Percentiles rank a stretch among this genome's conserved stretches.
Conservation (phyloP, 352 stramenopile species). For the Phytophthora pini region DNA sequence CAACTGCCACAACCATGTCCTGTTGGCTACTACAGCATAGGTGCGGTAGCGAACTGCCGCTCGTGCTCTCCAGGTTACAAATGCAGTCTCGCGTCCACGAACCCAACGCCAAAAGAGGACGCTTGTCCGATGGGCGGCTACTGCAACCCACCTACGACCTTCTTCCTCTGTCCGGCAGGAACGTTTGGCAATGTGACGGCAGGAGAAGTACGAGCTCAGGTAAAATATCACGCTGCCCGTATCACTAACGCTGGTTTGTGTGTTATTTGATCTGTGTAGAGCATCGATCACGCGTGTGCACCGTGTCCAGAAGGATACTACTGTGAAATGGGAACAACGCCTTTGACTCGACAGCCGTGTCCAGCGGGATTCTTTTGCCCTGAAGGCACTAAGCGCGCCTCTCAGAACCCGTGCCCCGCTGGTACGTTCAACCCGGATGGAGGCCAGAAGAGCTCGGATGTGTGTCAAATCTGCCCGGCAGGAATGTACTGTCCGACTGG, state of each 20-base stretch:
- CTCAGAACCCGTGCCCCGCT: slow-evolving; percentile 84
- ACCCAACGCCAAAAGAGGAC: slow-evolving; percentile 77
- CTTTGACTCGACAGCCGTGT: slow-evolving; percentile 67
- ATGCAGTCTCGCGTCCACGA: slow-evolving; percentile 79
- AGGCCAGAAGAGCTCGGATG: slow-evolving; percentile 50
- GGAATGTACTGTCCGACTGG: slow-evolving; percentile 76
- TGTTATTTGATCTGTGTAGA: slow-evolving; percentile 42
- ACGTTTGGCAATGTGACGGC: slow-evolving; percentile 88
- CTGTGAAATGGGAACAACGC: slow-evolving; percentile 82
- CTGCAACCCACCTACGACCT: slow-evolving; percentile 86
- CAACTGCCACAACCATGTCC: slow-evolving; percentile 83
- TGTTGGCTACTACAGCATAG: slow-evolving; percentile 89
- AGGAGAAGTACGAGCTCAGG: slow-evolving; percentile 55
- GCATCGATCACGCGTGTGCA: slow-evolving; percentile 78
- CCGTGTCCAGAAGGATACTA: slow-evolving; percentile 78
- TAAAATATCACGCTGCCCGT: background rate
- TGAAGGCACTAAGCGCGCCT: slow-evolving; percentile 62
- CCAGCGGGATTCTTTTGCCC: slow-evolving; percentile 77
- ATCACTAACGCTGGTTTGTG: slow-evolving; percentile 4
- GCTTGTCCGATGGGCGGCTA: slow-evolving; percentile 91
- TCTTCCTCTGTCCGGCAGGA: slow-evolving; percentile 87
- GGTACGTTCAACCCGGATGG: slow-evolving; percentile 83
- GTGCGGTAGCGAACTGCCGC: slow-evolving; percentile 67
- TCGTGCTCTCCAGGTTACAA: slow-evolving; percentile 79
- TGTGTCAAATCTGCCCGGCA: slow-evolving; percentile 65